Evolutionary conservation across 1,139 yeast species (phyloP).

Genomic region (Wickerhamiella pararugosa): DNA sequence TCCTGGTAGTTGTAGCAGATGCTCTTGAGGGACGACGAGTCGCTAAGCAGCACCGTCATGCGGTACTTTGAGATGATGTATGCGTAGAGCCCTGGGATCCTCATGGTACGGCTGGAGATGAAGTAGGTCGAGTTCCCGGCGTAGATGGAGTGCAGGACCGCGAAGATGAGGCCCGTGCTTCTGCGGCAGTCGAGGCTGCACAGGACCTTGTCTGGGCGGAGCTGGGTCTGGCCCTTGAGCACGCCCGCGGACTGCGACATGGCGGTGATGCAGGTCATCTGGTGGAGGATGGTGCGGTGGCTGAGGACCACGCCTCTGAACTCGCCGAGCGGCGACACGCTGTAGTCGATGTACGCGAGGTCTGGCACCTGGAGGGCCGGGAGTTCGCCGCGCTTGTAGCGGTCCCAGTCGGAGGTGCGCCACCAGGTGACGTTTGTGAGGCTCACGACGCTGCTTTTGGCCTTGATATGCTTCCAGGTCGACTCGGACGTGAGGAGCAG

Average conservation of each 20-base stretch:
- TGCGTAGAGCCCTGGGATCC: conserved; percentile 79
- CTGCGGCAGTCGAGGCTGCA: conserved; percentile 77
- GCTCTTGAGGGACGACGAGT: conserved; percentile 78
- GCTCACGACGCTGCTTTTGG: conserved; percentile 31
- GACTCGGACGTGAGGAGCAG: conserved; percentile 69
- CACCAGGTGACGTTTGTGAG: conserved; percentile 47
- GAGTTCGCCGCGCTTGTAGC: conserved; percentile 40
- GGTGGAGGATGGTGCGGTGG: conserved; percentile 76
- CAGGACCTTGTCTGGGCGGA: conserved; percentile 28
- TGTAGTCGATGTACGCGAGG: conserved; percentile 84
- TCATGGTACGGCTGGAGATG: conserved; percentile 64
- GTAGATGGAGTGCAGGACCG: conserved; percentile 66
- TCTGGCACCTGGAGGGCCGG: conserved; percentile 62
- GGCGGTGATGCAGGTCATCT: conserved; percentile 61
- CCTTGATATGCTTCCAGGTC: conserved; percentile 56
- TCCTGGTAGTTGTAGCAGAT: conserved; percentile 89
- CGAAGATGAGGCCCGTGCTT: conserved; percentile 75
- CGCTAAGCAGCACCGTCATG: conserved; percentile 66
- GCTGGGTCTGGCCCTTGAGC: conserved; percentile 25
- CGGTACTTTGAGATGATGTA: conserved; percentile 54
- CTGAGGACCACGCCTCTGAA: conserved; percentile 86
- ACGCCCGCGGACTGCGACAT: conserved; percentile 35
- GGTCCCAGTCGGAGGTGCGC: conserved; percentile 82
- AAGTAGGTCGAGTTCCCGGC: conserved; percentile 73
- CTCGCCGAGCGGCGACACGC: conserved; percentile 83